Conservation (phyloP, 352 stramenopile genomes). For the Albugo laibachii region DNA sequence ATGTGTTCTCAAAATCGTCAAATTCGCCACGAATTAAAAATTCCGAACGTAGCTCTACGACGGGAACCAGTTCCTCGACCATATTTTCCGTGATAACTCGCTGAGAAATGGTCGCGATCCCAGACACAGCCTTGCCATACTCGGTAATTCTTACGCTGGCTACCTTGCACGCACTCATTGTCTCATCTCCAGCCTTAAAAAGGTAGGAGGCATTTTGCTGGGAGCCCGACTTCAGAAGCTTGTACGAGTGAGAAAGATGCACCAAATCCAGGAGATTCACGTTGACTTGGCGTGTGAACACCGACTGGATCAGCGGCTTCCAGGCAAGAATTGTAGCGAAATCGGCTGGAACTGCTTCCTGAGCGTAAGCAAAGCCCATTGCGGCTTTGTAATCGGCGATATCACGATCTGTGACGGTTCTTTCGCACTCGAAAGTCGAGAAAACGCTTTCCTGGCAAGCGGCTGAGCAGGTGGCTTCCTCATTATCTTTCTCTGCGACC, state of each 20-base stretch:
- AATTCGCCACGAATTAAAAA: conserved; percentile 75
- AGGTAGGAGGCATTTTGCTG: neutral
- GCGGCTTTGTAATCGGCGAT: conserved; percentile 36
- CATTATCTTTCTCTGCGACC: conserved; percentile 32
- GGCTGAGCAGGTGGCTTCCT: conserved; percentile 29
- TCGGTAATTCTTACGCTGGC: conserved; percentile 51
- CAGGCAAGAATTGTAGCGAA: conserved; percentile 67
- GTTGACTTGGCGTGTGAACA: conserved; percentile 66
- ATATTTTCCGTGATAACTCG: conserved; percentile 27
- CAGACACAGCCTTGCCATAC: conserved; percentile 61
- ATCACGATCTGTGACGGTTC: conserved; percentile 31
- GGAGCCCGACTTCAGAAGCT: conserved; percentile 20
- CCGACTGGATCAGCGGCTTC: conserved; percentile 60
- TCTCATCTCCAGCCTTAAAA: conserved; percentile 43
- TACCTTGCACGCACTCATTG: conserved; percentile 53
- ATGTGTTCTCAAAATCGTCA: conserved; percentile 51
- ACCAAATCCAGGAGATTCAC: conserved; percentile 69
- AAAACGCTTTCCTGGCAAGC: conserved; percentile 40
- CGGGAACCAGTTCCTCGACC: conserved; percentile 30
- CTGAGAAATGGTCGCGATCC: conserved; percentile 40
- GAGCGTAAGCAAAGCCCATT: conserved; percentile 17
- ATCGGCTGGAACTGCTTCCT: conserved; percentile 25
- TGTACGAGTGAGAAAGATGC: conserved; percentile 73
- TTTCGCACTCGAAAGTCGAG: conserved; percentile 37
- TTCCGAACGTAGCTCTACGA: conserved; percentile 60